Base-by-base conservation (phyloP, 1,284 basidiomycete species). In the Boletus holoroseus region DNA sequence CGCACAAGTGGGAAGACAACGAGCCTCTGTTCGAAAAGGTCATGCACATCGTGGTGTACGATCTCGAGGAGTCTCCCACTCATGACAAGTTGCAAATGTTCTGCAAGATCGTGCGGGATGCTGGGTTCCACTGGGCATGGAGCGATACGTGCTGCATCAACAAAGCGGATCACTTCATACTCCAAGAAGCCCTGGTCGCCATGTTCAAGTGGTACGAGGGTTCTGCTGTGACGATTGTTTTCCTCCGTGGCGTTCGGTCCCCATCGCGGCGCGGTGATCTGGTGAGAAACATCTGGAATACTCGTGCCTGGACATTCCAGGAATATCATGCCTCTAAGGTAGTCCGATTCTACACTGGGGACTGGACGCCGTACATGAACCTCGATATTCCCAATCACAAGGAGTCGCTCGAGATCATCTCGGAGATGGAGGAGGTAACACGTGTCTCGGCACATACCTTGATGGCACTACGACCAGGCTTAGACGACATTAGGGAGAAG, bases 161-260 rank as follows among this genome's bases (percentile, higher is more conserved):
- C 31, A 32, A 51, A 46, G 8, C 7, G 5, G 43, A 55, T 11
- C 47, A 55, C 13, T 11, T 51, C 15, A 13, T 55, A 0, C 52
- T 54, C 7, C 52, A 54, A 26, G 47, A 56, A 31, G 53, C 53
- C 5, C 40, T 55, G 3, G 45, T 55, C 0, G 7, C 52, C 2
- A 54, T 54, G 52, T 55, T 51, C 38, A 55, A 38, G n/a, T 55
- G 53, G 53, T 55, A 55, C 7, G n/a, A 34, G 7, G 47, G 43
- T 7, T 51, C 53, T 0, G 8, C 39, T 1, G 1, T 52, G 13
- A 56, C 48, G 0, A 22, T 55, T 6, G n/a, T 56, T 7, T 46
- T 46, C 8, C 54, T 55, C 18, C 27, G 39, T 16, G 54, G 36
- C 0, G 40, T 52, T 15, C 26, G 4, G 2, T 54, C 44, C 8